Evolutionary conservation across 192 early-diverging fungal genomes (phyloP).

Genomic region (Pecoramyces ruminantium): DNA sequence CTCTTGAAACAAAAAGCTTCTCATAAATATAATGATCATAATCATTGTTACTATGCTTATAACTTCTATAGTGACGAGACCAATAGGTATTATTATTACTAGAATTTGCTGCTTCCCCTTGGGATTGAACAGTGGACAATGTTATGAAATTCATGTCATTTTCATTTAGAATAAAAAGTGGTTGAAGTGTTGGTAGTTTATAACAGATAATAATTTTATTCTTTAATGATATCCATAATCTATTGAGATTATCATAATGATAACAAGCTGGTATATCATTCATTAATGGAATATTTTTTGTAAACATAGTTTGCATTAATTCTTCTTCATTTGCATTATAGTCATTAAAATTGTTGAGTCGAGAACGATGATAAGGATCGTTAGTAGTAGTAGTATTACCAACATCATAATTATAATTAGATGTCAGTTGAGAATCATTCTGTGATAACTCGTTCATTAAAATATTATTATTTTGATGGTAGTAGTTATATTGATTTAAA

Average conservation of each 20-base stretch:
- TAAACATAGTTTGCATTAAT: neutral
- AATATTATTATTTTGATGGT: too few species aligned
- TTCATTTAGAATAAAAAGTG: neutral
- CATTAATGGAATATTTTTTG: neutral
- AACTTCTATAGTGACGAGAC: neutral
- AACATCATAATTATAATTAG: too few species aligned
- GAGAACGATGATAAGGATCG: too few species aligned
- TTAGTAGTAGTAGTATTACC: too few species aligned
- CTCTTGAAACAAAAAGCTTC: neutral
- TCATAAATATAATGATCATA: neutral
- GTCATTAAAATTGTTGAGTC: too few species aligned
- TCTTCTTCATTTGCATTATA: too few species aligned
- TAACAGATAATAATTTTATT: neutral
- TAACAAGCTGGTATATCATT: neutral
- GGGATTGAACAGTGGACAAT: neutral
- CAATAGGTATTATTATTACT: neutral
- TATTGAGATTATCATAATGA: neutral
- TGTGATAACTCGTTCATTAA: too few species aligned
- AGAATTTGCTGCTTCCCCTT: too few species aligned
- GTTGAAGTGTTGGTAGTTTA: neutral
- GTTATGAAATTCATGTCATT: neutral
- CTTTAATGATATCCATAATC: neutral
- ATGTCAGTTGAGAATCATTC: too few species aligned
- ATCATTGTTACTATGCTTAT: neutral
- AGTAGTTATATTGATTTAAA: too few species aligned